Evolutionary conservation across 2,329 filamentous ascomycete genomes (phyloP), one percentile per base, ranked within the genome.

Genomic region (Pleomassaria siparia): DNA sequence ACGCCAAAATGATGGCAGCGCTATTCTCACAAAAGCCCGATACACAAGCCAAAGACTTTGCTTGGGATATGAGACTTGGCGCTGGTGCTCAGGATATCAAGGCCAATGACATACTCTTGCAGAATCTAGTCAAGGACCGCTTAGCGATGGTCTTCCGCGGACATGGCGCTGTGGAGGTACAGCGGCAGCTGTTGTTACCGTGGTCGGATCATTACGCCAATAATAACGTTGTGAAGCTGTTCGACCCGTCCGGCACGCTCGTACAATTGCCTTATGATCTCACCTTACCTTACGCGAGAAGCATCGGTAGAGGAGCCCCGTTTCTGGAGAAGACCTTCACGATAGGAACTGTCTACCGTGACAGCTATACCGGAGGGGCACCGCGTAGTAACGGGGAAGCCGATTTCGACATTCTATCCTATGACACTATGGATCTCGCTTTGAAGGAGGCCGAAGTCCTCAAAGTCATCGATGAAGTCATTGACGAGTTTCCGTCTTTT

Each of bases 191-290:
- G 24, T 75, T 97, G 3, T 90, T 97, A 53, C 94, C 94, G 1
- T 82, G 87, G 36, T 95, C 91, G 1, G 78, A 82, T 9, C 85
- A 92, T 63, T 96, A 96, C 63, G 76, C 79, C 24, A 76, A 71
- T 35, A 67, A 64, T 65, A 88, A 88, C 58, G 86, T 87, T 12
- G 88, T 95, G 13, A 86, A 89, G 51, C 73, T 97, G 12, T 76
- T 99, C 21, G 90, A 96, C 66, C 79, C 84, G 1, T 88, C 86
- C 51, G 94, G 92, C 2, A 92, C 87, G n/a, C 78, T 96, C 1
- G 77, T 97, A 7, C 94, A 99, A 66, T 74, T 99, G n/a, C 94
- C 94, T 0, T 96, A 89, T 61, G 94, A 99, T 68, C 76, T 97
- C 18, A 96, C 91, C 2, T 79, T 97, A 54, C 91, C 92, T 1